Conservation (phyloP, 2,329 filamentous ascomycete species). For the Epicoccum sorghinum region DNA sequence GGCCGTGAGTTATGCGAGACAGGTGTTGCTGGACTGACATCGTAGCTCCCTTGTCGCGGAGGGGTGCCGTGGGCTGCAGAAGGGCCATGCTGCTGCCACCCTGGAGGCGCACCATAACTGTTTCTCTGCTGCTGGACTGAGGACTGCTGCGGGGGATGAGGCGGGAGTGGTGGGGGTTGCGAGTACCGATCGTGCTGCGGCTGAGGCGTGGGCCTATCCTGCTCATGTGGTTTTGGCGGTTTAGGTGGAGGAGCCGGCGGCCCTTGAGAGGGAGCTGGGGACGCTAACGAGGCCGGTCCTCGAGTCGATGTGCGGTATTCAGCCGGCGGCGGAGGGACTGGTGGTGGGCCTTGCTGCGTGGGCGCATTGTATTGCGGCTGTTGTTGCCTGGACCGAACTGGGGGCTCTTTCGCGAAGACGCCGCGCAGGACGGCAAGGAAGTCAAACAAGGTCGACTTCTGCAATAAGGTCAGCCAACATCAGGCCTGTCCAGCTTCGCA, state of each 20-base stretch:
- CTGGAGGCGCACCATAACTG: conserved; percentile 21
- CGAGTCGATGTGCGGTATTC: conserved; percentile 52
- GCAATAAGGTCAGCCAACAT: conserved; percentile 22
- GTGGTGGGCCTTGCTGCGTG: conserved; percentile 40
- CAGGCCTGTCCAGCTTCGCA: too few relatives aligned
- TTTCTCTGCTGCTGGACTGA: conserved; percentile 25
- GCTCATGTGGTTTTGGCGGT: conserved; percentile 52
- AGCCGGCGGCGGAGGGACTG: conserved; percentile 72
- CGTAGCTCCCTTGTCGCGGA: conserved; percentile 30
- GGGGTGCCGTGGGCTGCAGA: conserved; percentile 23
- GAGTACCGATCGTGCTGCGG: conserved; percentile 36
- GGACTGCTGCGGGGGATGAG: conserved; percentile 39
- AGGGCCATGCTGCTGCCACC: conserved; percentile 24
- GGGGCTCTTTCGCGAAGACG: conserved; percentile 92
- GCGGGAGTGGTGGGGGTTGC: conserved; percentile 43
- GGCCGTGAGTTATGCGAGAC: conserved; percentile 35
- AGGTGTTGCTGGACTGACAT: conserved; percentile 35
- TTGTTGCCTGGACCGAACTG: conserved; percentile 73
- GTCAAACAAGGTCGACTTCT: conserved; percentile 84
- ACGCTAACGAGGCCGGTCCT: conserved; percentile 44
- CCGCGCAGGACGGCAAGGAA: conserved; percentile 82
- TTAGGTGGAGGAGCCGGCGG: conserved; percentile 52
- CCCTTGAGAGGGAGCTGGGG: conserved; percentile 36
- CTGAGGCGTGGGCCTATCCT: conserved; percentile 31
- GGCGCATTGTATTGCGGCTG: conserved; percentile 47